phyloP scores from a whole-genome alignment of 148 eudicot genomes.

The Bassia scoparia region DNA sequence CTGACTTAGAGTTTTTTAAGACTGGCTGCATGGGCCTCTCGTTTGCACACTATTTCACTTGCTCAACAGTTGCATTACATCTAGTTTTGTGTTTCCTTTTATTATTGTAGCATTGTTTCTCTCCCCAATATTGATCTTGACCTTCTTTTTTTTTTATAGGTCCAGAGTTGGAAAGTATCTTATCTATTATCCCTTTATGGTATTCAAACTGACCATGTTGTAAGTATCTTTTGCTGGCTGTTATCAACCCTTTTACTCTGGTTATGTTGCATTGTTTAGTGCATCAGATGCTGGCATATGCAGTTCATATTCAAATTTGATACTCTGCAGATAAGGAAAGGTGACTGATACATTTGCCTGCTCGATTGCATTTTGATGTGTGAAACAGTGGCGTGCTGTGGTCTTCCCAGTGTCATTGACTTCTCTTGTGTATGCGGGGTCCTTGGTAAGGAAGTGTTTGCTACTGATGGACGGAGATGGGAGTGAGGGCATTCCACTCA shows the following conservation, averaged over 20 bases:
- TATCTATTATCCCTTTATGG: constrained; percentile 48
- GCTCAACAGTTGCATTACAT: too few relatives aligned
- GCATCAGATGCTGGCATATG: constrained; percentile 11
- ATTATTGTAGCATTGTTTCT: too few relatives aligned
- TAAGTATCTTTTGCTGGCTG: constrained; percentile 36
- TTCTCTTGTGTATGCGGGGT: constrained; percentile 78
- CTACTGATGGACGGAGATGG: constrained; percentile 38
- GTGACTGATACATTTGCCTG: constrained; percentile 48
- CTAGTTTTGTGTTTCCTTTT: too few relatives aligned
- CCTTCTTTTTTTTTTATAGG: constrained; percentile 28
- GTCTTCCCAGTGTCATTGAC: constrained; percentile 67
- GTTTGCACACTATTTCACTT: not conserved
- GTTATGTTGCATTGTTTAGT: not conserved
- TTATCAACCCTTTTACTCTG: not conserved
- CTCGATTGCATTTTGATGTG: constrained; percentile 56
- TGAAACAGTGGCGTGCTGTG: constrained; percentile 86
- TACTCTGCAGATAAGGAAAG: constrained; percentile 48
- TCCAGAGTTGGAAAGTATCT: constrained; percentile 45
- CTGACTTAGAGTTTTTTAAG: not conserved
- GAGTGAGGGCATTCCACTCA: constrained; percentile 25
- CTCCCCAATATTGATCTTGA: not conserved
- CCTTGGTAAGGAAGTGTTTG: constrained; percentile 53
- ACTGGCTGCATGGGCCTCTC: not conserved
- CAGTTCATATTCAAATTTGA: constrained; percentile 28
- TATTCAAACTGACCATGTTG: constrained; percentile 60